Evolutionary conservation across 2,329 filamentous ascomycete species (phyloP), one percentile per base, ranked within the genome.

Genomic region (Fusarium sororula): DNA sequence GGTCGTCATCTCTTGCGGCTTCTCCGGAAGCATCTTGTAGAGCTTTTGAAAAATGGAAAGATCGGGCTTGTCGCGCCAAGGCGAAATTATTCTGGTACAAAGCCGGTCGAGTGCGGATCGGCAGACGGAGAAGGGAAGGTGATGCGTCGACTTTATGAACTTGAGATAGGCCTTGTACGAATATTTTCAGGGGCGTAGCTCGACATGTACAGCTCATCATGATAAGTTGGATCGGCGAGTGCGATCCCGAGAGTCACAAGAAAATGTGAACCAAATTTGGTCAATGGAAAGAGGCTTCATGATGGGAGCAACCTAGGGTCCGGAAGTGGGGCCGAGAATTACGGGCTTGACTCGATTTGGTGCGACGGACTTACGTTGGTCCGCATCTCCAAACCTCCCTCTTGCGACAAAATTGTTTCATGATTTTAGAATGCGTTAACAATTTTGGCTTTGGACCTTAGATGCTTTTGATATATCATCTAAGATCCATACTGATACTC

Each of bases 181-280:
- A 89, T n/a, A 85, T 81, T 61, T 82, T 81, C 74, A 87, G 78
- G 14, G 87, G 82, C 37, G 82, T 80, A 12, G 81, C 82, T 66
- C 85, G 84, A 70, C 87, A 89, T 28, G 83, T 79, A 76, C 87
- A 89, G 69, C 78, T 82, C 87, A 89, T 89, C 54, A 69, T 75
- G 71, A 67, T 39, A 66, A 45, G 55, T 63, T 54, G 39, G 56
- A 59, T 58, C 58, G 44, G 60, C 38, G 37, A 30, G 28, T 38
- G 37, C 42, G 50, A 62, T 70, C 47, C 39, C 39, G 47, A 48
- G 55, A 51, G 47, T 50, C 37, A 53, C 63, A 63, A 67, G 59
- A 79, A 78, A 79, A 78, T 66, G 66, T 60, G 74, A 65, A 69
- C 68, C 57, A 73, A 73, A 73, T 69, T 69, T 72, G 37, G 68